phyloP scores from a whole-genome alignment of 2,329 filamentous ascomycete species.

The Hyphodiscus sp. region DNA sequence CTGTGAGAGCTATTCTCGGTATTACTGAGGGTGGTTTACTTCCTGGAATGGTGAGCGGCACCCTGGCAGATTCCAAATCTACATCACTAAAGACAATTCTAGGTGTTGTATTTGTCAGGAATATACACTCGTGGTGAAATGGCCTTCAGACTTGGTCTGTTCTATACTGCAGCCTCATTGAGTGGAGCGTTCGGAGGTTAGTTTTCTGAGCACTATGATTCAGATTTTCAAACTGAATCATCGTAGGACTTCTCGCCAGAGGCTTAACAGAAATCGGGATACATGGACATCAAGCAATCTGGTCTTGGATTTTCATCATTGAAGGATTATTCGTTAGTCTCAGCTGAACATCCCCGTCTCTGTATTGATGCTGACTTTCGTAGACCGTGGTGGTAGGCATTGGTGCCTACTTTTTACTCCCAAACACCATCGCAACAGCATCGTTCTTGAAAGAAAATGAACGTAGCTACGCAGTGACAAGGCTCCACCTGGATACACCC shows the following conservation, averaged over 20 bases:
- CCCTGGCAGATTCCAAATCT: background rate
- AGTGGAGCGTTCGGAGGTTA: constrained; percentile 50
- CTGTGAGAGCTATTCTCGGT: constrained; percentile 55
- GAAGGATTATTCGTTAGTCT: constrained; percentile 43
- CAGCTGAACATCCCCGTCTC: constrained; percentile 3
- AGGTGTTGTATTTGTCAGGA: constrained; percentile 58
- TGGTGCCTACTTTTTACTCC: constrained; percentile 46
- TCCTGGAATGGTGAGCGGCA: constrained; percentile 50
- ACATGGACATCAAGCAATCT: constrained; percentile 39
- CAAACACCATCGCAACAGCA: constrained; percentile 48
- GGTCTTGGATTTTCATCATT: constrained; percentile 47
- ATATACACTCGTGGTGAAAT: constrained; percentile 46
- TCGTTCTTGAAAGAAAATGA: constrained; percentile 48
- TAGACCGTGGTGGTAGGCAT: constrained; percentile 49
- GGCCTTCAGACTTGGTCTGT: constrained; percentile 56
- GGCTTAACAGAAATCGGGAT: constrained; percentile 54
- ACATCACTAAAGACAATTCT: background rate
- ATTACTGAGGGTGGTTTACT: constrained; percentile 58
- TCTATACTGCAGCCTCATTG: constrained; percentile 61
- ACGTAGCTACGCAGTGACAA: constrained; percentile 30
- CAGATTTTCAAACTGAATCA: background rate
- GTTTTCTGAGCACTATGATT: background rate
- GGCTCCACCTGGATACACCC: constrained; percentile 22
- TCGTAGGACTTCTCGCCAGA: constrained; percentile 44
- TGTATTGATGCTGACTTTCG: constrained; percentile 18